A percentile compares a stretch with the other conserved stretches of the same genome.
Conservation (phyloP, 176 grass and related monocot species). For the Poa annua region DNA sequence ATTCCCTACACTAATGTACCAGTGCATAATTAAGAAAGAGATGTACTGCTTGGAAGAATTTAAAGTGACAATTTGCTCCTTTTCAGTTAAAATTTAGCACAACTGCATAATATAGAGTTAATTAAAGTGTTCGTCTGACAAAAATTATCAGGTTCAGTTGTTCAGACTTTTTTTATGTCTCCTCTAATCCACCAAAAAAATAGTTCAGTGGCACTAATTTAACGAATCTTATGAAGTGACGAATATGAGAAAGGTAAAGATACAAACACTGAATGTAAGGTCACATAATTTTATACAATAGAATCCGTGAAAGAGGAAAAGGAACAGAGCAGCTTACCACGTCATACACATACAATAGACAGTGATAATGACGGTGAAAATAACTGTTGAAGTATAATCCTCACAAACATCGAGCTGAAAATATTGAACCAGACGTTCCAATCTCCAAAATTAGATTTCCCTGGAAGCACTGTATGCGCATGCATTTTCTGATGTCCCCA, state of each 20-base stretch:
- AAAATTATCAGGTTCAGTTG: neutral
- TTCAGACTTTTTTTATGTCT: neutral
- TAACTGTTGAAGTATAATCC: neutral
- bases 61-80: neutral
- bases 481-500: neutral
- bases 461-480: neutral
- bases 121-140: neutral
- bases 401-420: neutral
- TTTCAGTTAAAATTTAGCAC: neutral
- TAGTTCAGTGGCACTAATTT: neutral
- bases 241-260: neutral
- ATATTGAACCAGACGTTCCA: neutral
- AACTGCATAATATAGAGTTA: neutral
- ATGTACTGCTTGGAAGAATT: neutral
- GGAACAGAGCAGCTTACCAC: neutral
- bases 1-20: neutral
- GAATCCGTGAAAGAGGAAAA: neutral
- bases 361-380: neutral
- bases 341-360: slow-evolving; percentile 2
- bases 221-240: neutral
- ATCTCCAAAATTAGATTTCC: neutral
- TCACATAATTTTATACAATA: neutral
- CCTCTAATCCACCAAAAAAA: neutral
- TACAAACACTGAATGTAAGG: neutral
- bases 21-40: neutral